These are phyloP conservation scores for Ormosia emarginata DNA, from an alignment of 306 rosid species.

Conservation along the genomic window DNA sequence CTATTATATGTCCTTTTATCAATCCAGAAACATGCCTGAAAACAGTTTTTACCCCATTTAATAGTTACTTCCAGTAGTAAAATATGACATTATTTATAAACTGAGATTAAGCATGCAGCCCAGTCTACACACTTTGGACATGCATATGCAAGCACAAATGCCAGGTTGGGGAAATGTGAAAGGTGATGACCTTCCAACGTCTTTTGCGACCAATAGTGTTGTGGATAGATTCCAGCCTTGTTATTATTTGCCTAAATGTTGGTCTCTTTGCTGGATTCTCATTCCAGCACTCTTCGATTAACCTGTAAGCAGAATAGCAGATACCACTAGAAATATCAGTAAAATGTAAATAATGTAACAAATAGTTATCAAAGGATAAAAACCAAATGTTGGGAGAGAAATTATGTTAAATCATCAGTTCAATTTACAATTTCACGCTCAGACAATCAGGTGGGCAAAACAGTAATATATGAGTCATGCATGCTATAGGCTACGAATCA, in stretches of 20 bases:
- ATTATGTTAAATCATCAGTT: background rate
- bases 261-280: constrained; percentile 88
- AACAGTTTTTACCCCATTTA: background rate
- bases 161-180: constrained; percentile 14
- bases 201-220: constrained; percentile 54
- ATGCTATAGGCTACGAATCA: background rate
- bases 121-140: background rate
- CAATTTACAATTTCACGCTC: background rate
- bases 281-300: constrained; percentile 89
- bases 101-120: background rate
- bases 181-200: constrained; percentile 78
- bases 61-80: background rate
- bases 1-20: background rate
- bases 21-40: background rate
- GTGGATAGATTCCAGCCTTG: constrained; percentile 64
- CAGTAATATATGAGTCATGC: background rate
- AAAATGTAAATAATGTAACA: background rate
- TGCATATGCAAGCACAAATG: background rate
- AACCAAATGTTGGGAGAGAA: background rate
- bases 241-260: constrained; percentile 77
- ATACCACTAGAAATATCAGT: constrained; percentile 11
- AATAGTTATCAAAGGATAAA: constrained; percentile 1
- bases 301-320: constrained; percentile 44
- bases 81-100: background rate
- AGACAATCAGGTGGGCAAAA: background rate